Evolutionary conservation across 148 eudicot genomes (phyloP).

Genomic region (Limonium bicolor): DNA sequence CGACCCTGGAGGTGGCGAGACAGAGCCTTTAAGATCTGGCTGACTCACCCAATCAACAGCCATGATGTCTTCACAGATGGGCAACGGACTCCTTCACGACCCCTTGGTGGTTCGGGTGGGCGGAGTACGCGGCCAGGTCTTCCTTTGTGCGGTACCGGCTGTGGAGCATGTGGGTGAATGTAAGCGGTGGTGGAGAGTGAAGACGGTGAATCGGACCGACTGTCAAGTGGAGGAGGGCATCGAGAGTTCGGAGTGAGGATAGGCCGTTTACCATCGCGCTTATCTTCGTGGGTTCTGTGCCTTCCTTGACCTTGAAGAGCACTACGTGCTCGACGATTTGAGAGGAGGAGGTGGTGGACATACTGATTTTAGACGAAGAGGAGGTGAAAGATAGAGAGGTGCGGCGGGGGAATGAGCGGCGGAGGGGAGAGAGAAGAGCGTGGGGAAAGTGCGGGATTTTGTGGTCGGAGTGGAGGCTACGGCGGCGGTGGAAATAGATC

Average conservation of each 20-base stretch:
- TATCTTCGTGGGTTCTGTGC: constrained; percentile 23
- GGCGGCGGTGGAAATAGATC: not conserved
- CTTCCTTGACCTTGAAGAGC: constrained; percentile 51
- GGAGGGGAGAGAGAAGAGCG: not conserved
- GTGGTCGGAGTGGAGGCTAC: not conserved
- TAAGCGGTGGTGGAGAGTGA: constrained; percentile 22
- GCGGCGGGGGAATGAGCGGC: not conserved
- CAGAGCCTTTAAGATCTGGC: constrained; percentile 9
- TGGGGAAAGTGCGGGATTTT: too few relatives aligned
- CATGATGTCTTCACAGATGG: constrained; percentile 63
- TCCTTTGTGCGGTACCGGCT: constrained; percentile 41
- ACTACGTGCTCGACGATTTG: constrained; percentile 62
- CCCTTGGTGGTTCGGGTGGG: constrained; percentile 40
- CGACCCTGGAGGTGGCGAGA: constrained; percentile 26
- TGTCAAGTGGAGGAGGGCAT: constrained; percentile 31
- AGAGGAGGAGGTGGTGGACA: constrained; percentile 22
- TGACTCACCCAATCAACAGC: constrained; percentile 81
- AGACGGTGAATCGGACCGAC: constrained; percentile 30
- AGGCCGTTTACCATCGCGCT: constrained; percentile 43
- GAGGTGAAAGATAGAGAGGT: not conserved
- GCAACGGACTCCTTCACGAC: constrained; percentile 40
- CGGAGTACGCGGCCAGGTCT: constrained; percentile 41
- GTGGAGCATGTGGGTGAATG: constrained; percentile 75
- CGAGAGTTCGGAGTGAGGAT: constrained; percentile 36
- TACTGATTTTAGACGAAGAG: constrained; percentile 15